Base-by-base conservation (phyloP, 2,329 filamentous ascomycete genomes). In the Colletotrichum melonis region DNA sequence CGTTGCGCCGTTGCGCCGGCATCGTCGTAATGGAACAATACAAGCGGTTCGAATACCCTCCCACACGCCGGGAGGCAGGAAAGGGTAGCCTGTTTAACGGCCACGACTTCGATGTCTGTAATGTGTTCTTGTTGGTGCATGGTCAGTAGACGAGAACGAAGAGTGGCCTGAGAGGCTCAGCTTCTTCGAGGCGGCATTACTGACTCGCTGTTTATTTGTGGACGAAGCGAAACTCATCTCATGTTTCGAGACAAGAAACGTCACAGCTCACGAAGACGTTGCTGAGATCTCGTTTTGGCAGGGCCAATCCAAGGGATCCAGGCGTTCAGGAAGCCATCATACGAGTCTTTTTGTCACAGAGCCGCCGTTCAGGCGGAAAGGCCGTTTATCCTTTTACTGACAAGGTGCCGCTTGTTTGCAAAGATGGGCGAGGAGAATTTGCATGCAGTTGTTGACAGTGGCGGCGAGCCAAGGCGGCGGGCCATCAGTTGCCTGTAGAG, bases 181-280 rank as follows among this genome's bases (percentile, higher is more conserved):
- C 42, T 46, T 46, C 58, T 54, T 55, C 42, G 28, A 57, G 28
- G 71, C 49, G 19, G 46, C 28, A 62, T 16, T 46, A 65, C 49
- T 73, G 67, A 73, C 60, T 71, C 71, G 71, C 60, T 38, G 57
- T 49, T 56, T 66, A 71, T 66, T 60, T 62, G 67, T 38, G 67
- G 56, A 71, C 22, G 32, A 60, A 30, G 56, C 71, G 71, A 73
- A 73, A 73, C 71, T 70, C 67, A 65, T 71, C 67, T 66, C 26
- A 73, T 57, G 46, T 66, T 73, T 38, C 56, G 71, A 49, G 71
- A 73, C 71, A 63, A 42, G 28, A 71, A 73, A 71, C 35, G 71
- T 71, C 38, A 35, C 71, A 70, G 49, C 69, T 56, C 14, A 35
- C 32, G 11, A 52, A 52, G 35, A 52, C 14, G 32, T 55, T 54